Base-by-base conservation (phyloP, 1,284 basidiomycete species). In the Tilletia walkeri region DNA sequence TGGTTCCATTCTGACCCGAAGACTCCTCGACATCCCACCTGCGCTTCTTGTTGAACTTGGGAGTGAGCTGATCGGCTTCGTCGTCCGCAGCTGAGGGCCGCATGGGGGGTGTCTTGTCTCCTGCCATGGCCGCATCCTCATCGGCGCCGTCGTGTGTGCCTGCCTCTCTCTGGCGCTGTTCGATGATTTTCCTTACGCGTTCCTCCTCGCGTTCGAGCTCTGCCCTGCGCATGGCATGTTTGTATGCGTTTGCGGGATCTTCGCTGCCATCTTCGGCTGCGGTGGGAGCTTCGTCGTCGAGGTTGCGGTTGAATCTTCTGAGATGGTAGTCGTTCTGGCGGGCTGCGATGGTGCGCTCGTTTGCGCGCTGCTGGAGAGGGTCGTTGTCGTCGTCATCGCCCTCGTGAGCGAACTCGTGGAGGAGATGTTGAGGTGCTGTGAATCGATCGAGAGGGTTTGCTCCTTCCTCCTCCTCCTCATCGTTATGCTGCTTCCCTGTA, bases 271-370 rank as follows among this genome's bases (percentile, higher is more conserved):
- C 85, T 3, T 45, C 41, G 41, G 36, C 88, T 85, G 74, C 89
- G 86, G 67, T 79, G 75, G 3, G 79, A 66, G 80, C 80, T 30
- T 68, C 67, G 0, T 69, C 78, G 41, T 72, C 77, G 30, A 76
- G 67, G 65, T 80, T 78, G 18, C 81, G 77, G 20, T 83, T 76
- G 86, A 98, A 99, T 49, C 95, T 89, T 70, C 94, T 89, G 78
- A 92, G 90, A 82, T 99, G 96, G 84, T 99, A 99, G 85, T 98
- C 95, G 71, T 90, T 92, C 86, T 98, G 94, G 59, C 96, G 89
- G 61, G 92, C 87, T 20, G 95, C 92, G 82, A 99, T 94, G 87
- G 98, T 95, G 75, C 93, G 91, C 80, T 92, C 90, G 72, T 90
- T 91, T 49, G 94, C 92, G 41, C 93, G 93, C 85, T 95, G 93